These are phyloP conservation scores for Fusarium nisikadoi DNA, from an alignment of 2,329 filamentous ascomycete genomes.

Conservation along the genomic window DNA sequence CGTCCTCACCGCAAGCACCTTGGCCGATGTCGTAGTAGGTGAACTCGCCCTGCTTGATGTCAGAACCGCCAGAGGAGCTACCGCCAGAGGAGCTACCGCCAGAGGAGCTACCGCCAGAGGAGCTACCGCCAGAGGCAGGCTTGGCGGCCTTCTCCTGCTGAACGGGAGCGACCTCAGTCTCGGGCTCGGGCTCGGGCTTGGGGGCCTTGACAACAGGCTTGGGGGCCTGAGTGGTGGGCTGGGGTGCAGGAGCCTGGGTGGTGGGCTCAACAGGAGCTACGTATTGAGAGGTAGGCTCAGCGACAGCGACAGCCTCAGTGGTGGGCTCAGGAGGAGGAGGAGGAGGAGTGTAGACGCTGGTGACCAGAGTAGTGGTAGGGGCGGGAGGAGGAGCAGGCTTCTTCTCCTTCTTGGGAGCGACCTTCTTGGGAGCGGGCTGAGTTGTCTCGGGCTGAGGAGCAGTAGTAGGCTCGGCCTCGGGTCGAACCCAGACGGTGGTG, in stretches of 20 bases:
- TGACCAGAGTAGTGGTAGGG: conserved; percentile 35
- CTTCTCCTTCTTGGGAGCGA: conserved; percentile 32
- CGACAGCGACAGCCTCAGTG: conserved; percentile 10
- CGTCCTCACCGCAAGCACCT: conserved; percentile 72
- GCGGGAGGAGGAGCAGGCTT: conserved; percentile 35
- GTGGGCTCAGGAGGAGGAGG: conserved; percentile 32
- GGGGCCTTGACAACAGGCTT: conserved; percentile 18
- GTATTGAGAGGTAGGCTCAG: conserved; percentile 24
- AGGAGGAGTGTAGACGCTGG: conserved; percentile 36
- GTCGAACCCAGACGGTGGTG: conserved; percentile 58
- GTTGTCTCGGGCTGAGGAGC: conserved; percentile 31
- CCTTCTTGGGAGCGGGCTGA: conserved; percentile 19
- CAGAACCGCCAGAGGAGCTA: conserved; percentile 22
- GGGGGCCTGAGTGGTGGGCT: conserved; percentile 5
- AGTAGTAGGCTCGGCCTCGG: conserved; percentile 45
- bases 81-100: conserved; percentile 23
- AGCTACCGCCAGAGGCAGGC: conserved; percentile 23
- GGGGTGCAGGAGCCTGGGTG: conserved; percentile 23
- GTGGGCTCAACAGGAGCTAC: conserved; percentile 40
- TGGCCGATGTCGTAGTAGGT: conserved; percentile 79
- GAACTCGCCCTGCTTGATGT: conserved; percentile 67
- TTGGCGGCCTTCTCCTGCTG: conserved; percentile 32
- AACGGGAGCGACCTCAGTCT: conserved; percentile 30
- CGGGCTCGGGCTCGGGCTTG: conserved; percentile 14
- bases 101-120: conserved; percentile 13